Evolutionary conservation across 140 eudicot species (phyloP).

Genomic region (Flaveria floridana): DNA sequence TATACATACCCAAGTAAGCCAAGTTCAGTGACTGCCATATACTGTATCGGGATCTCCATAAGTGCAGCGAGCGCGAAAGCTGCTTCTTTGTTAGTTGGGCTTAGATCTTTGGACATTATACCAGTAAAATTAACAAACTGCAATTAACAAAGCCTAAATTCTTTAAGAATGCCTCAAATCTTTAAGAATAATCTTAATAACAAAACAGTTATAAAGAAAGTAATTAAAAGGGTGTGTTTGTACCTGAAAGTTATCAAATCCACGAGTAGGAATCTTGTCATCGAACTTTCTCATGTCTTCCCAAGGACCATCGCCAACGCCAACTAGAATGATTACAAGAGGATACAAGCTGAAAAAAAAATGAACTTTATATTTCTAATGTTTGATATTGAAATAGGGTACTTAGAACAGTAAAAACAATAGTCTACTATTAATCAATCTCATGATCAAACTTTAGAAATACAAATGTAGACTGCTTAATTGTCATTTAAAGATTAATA

Average conservation of each 20-base stretch:
- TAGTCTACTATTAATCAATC: too few species aligned
- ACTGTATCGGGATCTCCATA: conserved; percentile 84
- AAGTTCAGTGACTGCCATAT: conserved; percentile 52
- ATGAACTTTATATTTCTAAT: background rate
- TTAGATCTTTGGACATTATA: conserved; percentile 55
- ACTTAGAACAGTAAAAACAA: conserved; percentile 4
- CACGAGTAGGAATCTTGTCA: conserved; percentile 76
- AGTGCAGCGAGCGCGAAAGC: conserved; percentile 90
- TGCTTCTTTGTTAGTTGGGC: conserved; percentile 56
- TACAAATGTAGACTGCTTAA: too few species aligned
- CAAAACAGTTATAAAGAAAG: background rate
- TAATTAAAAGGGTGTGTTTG: background rate
- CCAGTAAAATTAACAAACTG: conserved; percentile 81
- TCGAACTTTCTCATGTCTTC: conserved; percentile 79
- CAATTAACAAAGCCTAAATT: conserved; percentile 16
- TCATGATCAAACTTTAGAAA: too few species aligned
- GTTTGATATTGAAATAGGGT: background rate
- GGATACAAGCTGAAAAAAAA: conserved; percentile 52
- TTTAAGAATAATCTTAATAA: background rate
- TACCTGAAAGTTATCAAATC: conserved; percentile 85
- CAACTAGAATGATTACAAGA: conserved; percentile 73
- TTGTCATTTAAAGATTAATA: conserved; percentile 17
- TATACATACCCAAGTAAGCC: conserved; percentile 67
- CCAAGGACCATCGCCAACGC: conserved; percentile 97
- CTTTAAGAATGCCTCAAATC: background rate